Base-by-base conservation (phyloP, 139 green algal species). In the Auxenochlorella pyrenoidosa region DNA sequence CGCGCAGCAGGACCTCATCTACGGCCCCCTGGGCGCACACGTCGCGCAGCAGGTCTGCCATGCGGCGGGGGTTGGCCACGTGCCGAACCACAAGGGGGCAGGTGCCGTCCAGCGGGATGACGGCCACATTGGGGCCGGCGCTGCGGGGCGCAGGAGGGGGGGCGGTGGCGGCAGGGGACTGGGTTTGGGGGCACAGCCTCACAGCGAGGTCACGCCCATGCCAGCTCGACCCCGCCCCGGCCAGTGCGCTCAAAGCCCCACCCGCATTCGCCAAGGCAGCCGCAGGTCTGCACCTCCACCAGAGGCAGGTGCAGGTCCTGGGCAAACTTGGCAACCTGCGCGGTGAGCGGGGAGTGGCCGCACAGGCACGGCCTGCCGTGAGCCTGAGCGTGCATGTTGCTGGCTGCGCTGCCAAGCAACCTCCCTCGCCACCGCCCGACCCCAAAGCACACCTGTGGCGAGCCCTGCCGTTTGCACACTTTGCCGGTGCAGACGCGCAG, bases 81-180 rank as follows among this genome's bases (percentile, higher is more conserved):
- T 96, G 92, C 16, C 77, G 60, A 6, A 96, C 63, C 66, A 93
- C 76, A 32, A 91, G 75, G 5, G 75, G 82, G 51, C 41, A 15
- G 4, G 66, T 86, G 82, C 66, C 66, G 44, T 86, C 82, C 44
- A 79, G 32, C 32, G 82, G 82, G 43, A 94, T 66, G 19, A 97
- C 19, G 0, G 91, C 85, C 75, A 95, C 86, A 70, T 96, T 97
- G 32, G 94, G 94, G 0, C 94, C 94, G 41, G 28, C 87, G 41
- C 91, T 90, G 66, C 91, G 93, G 5, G 83, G 82, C 91, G 90
- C 59, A 44, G 26, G 63, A 54, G 44, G 19, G n/a, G 18, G 24
- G 41, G 28, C 18, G 26, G 18, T 4, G 15, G 3, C 10, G 32
- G 72, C 47, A 76, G n/a, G n/a, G n/a, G n/a, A n/a, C n/a, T n/a